Base-by-base conservation (phyloP, 371 early-diverging fungal species). In the Mucor plumbeus region DNA sequence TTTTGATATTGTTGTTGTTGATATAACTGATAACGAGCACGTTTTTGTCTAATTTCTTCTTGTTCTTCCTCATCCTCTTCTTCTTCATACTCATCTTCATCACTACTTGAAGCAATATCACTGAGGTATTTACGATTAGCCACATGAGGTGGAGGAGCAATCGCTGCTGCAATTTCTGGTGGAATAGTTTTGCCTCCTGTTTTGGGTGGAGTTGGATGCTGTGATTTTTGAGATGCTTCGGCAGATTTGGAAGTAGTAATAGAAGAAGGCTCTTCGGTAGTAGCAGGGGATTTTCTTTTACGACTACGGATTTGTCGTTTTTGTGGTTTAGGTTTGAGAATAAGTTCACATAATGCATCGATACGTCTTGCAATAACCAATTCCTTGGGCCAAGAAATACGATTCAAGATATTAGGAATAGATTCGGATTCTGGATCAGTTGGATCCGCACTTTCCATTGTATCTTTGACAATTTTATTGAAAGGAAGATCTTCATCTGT, bases 401-500 rank as follows among this genome's bases (percentile, higher is more conserved):
- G 79, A 1, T 65, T 60, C 15, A 77, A 69, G 40, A 66, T 71
- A 35, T 39, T 63, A 14, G 69, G 14, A 2, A 62, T 65, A 4
- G 64, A 50, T 21, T 69, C 66, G 0, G 53, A 57, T 9, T 75
- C 54, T 4, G 66, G 35, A 4, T 62, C 67, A 7, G 36, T 26
- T 0, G 57, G 15, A 3, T 68, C 67, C 13, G 47, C 58, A 19
- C 39, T 44, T 33, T 56, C 63, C 17, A 31, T 66, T 14, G 36
- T 56, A 10, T 63, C 41, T 26, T 74, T 40, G 11, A 68, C 71
- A 19, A 78, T 78, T 5, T 66, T 69, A 39, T 77, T 64, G 59
- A 88, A 88, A 0, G 87, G 85, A 13, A 86, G 63, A 5, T 77
- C 77, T 5, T 67, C 66, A 71, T 92, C 92, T n/a, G 77, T 79